Conservation (phyloP, 2,329 filamentous ascomycete genomes). For the Arachnomyces sp. region DNA sequence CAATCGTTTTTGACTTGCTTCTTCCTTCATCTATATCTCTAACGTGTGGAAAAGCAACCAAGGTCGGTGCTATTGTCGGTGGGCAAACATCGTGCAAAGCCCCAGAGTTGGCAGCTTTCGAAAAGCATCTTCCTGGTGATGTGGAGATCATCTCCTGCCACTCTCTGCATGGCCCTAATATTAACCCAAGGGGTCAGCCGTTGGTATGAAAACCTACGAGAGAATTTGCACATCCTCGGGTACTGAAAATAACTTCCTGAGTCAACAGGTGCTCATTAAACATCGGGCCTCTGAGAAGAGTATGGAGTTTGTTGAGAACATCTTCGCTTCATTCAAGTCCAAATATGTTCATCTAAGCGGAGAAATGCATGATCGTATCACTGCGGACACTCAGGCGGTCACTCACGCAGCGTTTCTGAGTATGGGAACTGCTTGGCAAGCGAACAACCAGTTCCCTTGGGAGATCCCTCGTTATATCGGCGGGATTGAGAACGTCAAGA, state of each 20-base stretch:
- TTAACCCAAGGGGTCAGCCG: conserved; percentile 82
- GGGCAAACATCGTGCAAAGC: conserved; percentile 98
- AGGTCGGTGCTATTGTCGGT: conserved; percentile 88
- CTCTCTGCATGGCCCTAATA: conserved; percentile 86
- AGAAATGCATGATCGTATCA: conserved; percentile 88
- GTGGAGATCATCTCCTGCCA: conserved; percentile 94
- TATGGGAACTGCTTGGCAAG: conserved; percentile 97
- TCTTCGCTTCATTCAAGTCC: conserved; percentile 75
- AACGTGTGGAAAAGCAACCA: conserved; percentile 61
- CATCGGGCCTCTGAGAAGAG: conserved; percentile 76
- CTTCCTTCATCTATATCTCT: background rate
- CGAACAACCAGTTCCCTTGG: conserved; percentile 94
- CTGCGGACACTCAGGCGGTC: conserved; percentile 94
- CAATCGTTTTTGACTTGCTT: conserved; percentile 6
- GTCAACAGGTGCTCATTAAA: conserved; percentile 65
- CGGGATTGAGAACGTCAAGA: conserved; percentile 98
- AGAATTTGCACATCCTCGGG: conserved; percentile 1
- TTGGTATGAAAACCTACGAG: conserved; percentile 51
- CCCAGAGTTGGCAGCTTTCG: conserved; percentile 89
- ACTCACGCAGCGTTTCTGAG: conserved; percentile 94
- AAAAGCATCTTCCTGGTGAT: conserved; percentile 76
- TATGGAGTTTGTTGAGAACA: conserved; percentile 68
- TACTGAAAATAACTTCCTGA: conserved; percentile 9
- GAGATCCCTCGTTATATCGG: conserved; percentile 91
- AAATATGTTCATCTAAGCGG: conserved; percentile 84